Conservation (phyloP, 208 protist genomes). For the Acanthamoeba royreba region DNA sequence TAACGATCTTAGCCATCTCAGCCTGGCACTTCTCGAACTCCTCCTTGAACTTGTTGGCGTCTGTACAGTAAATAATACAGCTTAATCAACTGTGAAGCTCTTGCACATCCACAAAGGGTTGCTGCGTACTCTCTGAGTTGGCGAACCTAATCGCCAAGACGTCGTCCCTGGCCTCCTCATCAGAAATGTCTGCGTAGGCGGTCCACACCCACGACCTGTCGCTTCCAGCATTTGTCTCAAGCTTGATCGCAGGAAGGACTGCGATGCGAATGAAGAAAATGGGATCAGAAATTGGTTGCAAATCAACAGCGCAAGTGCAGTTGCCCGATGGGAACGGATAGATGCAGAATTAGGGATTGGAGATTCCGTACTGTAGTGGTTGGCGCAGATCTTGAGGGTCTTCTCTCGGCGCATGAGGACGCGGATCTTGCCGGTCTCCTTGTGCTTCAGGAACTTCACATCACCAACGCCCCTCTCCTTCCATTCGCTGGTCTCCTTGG, state of each 20-base stretch:
- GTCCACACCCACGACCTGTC: constrained; percentile 80
- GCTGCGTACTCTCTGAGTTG: constrained; percentile 72
- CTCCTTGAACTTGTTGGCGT: constrained; percentile 73
- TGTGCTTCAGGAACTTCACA: constrained; percentile 83
- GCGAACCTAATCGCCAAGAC: constrained; percentile 76
- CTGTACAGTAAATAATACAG: constrained; percentile 49
- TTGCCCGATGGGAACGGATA: too few species aligned
- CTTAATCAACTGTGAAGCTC: too few species aligned
- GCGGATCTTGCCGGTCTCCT: constrained; percentile 75
- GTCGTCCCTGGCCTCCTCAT: constrained; percentile 62
- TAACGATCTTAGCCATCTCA: background rate
- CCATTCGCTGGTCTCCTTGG: constrained; percentile 77
- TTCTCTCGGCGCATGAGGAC: constrained; percentile 88
- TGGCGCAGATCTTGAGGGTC: constrained; percentile 88
- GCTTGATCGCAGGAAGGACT: constrained; percentile 60
- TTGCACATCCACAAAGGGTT: background rate
- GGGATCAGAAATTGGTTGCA: background rate
- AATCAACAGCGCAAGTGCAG: too few species aligned
- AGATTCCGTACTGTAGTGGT: constrained; percentile 73
- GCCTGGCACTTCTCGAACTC: constrained; percentile 62
- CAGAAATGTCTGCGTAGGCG: constrained; percentile 63
- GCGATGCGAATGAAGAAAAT: background rate
- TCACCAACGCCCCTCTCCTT: constrained; percentile 86
- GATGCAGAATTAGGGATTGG: too few species aligned
- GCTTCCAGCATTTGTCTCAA: constrained; percentile 64